Evolutionary conservation across 1,284 basidiomycete species (phyloP), one percentile per base, ranked within the genome.

Genomic region (Peniophora sp.): DNA sequence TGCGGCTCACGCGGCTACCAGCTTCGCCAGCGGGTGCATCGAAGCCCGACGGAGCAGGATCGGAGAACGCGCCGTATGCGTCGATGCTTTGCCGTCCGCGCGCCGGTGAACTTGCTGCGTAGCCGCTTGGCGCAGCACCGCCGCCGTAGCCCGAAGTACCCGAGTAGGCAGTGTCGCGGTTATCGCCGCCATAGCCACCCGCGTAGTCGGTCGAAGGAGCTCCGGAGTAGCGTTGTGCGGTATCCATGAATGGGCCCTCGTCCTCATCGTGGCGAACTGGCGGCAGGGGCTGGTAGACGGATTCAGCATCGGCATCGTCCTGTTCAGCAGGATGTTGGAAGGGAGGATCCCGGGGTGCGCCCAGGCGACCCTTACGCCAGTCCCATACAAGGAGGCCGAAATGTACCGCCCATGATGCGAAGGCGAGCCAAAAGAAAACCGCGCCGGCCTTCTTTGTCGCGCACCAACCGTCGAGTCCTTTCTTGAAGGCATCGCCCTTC

Each of bases 401-500:
- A 0, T 83, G 82, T 10, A 75, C 83, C 10, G 68, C 65, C 86
- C 87, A 89, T 62, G 81, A 83, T 14, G 85, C 74, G 51, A 88
- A 85, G 1, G 78, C 72, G n/a, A 92, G 65, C 92, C 92, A 94
- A 63, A 92, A 86, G 67, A 96, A 94, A 49, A 93, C 79, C 6
- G 80, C 79, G 0, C 78, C 88, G 3, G 92, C 92, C 61, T 91
- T 92, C 70, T 95, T 94, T 6, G 92, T 94, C 55, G 74, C 81
- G 66, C 92, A 96, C 87, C 88, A 95, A 1, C 85, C 80, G 11
- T 74, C 64, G 5, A 96, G 71, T 6, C 72, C 88, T 11, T 74
- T 73, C 58, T 78, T 78, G 65, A 85, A 96, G 50, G 69, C 75
- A 47, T 84, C 75, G 9, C 89, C 88, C n/a, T 78, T 74, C 49